Conservation (phyloP, 768 basidiomycete genomes). For the Peribolospora baueri region DNA sequence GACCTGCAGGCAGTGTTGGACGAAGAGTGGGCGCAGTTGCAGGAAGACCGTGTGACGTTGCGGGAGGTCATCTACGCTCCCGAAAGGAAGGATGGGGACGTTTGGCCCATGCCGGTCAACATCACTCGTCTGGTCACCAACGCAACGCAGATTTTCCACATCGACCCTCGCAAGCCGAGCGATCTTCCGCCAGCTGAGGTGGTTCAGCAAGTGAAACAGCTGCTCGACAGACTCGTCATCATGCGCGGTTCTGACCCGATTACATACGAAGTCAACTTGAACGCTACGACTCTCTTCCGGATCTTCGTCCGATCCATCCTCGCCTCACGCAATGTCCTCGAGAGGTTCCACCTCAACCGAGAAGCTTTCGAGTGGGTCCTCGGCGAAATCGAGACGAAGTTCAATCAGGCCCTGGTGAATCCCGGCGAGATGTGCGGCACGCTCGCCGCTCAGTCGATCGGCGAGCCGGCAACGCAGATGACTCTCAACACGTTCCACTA, state of each 20-base stretch:
- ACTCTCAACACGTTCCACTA: slow-evolving; percentile 99
- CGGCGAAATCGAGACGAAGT: slow-evolving; percentile 84
- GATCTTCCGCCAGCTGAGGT: slow-evolving; percentile 76
- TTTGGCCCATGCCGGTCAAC: slow-evolving; percentile 53
- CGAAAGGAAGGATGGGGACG: too few species aligned
- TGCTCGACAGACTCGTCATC: slow-evolving; percentile 54
- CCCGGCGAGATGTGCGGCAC: slow-evolving; percentile 99
- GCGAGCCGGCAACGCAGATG: slow-evolving; percentile 99
- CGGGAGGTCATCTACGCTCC: slow-evolving; percentile 51
- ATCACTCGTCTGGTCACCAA: slow-evolving; percentile 87
- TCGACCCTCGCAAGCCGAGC: slow-evolving; percentile 75
- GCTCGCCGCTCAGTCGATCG: slow-evolving; percentile 90
- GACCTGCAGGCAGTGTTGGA: slow-evolving; percentile 68
- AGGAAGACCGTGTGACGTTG: slow-evolving; percentile 49
- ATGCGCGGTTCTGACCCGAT: slow-evolving; percentile 66
- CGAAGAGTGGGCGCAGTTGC: slow-evolving; percentile 40
- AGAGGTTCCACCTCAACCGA: slow-evolving; percentile 60
- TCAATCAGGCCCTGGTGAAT: slow-evolving; percentile 73
- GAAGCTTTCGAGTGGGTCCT: slow-evolving; percentile 97
- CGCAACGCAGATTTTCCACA: slow-evolving; percentile 85
- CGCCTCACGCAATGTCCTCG: slow-evolving; percentile 62
- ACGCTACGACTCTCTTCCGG: slow-evolving; percentile 73
- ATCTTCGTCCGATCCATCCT: slow-evolving; percentile 82
- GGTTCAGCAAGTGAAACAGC: slow-evolving; percentile 46
- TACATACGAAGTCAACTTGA: slow-evolving; percentile 52